Base-by-base conservation (phyloP, 495 filamentous ascomycete genomes). In the Podospora pseudoanserina region DNA sequence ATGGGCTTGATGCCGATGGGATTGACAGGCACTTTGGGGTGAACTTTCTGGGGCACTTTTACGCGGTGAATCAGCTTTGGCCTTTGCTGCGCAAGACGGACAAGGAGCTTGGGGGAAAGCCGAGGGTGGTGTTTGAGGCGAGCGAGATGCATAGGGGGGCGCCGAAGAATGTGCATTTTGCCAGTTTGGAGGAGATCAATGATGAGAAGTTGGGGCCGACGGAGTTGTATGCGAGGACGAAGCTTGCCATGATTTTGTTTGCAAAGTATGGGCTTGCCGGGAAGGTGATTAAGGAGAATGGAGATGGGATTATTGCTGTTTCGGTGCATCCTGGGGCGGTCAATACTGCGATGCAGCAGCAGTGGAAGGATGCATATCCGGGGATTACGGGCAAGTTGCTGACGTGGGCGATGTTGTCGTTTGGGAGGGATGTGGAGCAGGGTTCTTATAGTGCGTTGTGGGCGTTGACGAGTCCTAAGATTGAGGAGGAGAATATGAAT, bases 211-310 rank as follows among this genome's bases (percentile, higher is more conserved):
- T 88, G 59, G 86, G 86, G 0, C 76, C 84, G 4, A 79, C 78
- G 11, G 78, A 82, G 32, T 78, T 87, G 58, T 88, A 89, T 75
- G 78, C 76, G 23, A 75, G 87, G 58, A 80, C 79, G 2, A 88
- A 89, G 72, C 78, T 88, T 15, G 88, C 85, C 0, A 75, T 86
- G 61, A 79, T 89, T 27, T 72, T 88, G 7, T 81, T 87, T 23
- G 73, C 76, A 30, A 83, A 83, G 76, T 83, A 79, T 58, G 79
- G 81, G 11, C 60, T 82, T 19, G 68, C 74, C 2, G 76, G 74
- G 6, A 68, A 71, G 55, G 81, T 84, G 9, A 82, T 84, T 54
- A 77, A 79, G 72, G 71, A 75, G 19, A 81, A 83, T 63, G 58
- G 65, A 20, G 78, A 84, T 70, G 67, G 75, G 19, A 79, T 82